phyloP scores from a whole-genome alignment of 75 land plant genomes.

The Picea sitchensis region DNA sequence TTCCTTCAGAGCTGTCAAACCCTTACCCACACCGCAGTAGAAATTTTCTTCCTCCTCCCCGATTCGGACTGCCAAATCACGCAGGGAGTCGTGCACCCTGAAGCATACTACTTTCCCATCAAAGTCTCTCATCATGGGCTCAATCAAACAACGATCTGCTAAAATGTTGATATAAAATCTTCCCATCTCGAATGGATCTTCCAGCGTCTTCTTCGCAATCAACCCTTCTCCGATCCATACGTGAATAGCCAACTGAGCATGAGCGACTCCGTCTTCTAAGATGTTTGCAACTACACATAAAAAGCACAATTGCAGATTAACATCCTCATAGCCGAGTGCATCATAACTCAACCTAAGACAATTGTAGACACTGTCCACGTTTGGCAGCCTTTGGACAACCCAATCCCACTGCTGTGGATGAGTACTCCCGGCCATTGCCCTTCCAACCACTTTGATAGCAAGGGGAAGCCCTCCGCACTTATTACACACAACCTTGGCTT shows the following conservation, averaged over 20 bases:
- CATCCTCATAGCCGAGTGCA: background rate
- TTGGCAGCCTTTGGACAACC: constrained; percentile 14
- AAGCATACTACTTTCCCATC: background rate
- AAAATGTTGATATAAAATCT: background rate
- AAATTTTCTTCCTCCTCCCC: too few relatives aligned
- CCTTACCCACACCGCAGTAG: too few relatives aligned
- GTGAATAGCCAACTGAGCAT: background rate
- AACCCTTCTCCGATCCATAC: constrained; percentile 14
- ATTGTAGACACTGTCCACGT: constrained; percentile 14
- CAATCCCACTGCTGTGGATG: constrained; percentile 5
- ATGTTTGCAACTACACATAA: constrained; percentile 1
- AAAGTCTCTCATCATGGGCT: background rate
- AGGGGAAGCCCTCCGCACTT: constrained; percentile 28
- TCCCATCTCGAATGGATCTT: background rate
- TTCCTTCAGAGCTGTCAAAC: too few relatives aligned
- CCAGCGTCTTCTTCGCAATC: background rate
- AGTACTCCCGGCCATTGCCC: constrained; percentile 19
- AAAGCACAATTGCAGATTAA: constrained; percentile 14
- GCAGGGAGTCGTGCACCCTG: too few relatives aligned
- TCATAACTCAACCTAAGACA: constrained; percentile 22
- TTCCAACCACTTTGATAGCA: constrained; percentile 26
- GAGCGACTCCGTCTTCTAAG: constrained; percentile 3
- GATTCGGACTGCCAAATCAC: too few relatives aligned
- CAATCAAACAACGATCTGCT: background rate
- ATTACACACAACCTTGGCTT: background rate